A percentile compares a stretch with the other conserved stretches of the same genome.
These are phyloP conservation scores for Colletotrichum scovillei DNA, from an alignment of 2,329 filamentous ascomycete species.

Conservation along the genomic window DNA sequence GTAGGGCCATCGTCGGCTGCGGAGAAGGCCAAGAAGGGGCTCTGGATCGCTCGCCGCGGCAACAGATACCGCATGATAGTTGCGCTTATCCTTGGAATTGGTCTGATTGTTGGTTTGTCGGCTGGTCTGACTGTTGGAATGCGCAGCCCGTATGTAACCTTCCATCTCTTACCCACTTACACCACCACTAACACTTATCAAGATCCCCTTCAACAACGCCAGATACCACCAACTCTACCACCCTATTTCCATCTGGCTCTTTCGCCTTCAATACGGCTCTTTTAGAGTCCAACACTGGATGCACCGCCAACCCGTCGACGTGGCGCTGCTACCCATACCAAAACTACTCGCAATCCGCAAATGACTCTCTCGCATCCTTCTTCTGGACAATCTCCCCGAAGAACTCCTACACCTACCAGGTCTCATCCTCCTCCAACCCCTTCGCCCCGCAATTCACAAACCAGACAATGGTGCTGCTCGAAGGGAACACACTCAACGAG, in stretches of 20 bases:
- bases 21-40: constrained; percentile 25
- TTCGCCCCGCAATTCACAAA: constrained; percentile 68
- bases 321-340: constrained; percentile 73
- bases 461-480: constrained; percentile 59
- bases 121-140: constrained; percentile 55
- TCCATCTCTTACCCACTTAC: constrained; percentile 7
- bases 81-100: constrained; percentile 43
- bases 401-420: constrained; percentile 56
- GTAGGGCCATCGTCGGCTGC: background rate
- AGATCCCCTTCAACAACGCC: constrained; percentile 6
- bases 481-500: constrained; percentile 60
- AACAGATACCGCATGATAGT: constrained; percentile 49
- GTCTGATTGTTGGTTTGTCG: constrained; percentile 49
- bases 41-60: constrained; percentile 40
- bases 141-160: constrained; percentile 46
- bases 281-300: constrained; percentile 61
- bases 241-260: constrained; percentile 69
- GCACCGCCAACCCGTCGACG: constrained; percentile 67
- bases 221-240: constrained; percentile 3
- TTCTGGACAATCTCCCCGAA: constrained; percentile 67
- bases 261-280: constrained; percentile 71
- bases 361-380: constrained; percentile 66
- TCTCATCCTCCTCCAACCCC: constrained; percentile 67
- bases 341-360: constrained; percentile 51
- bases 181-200: constrained; percentile 6